Evolutionary conservation across 441 rosid genomes (phyloP), one percentile per base, ranked within the genome.

Genomic region (Populus hybrid): DNA sequence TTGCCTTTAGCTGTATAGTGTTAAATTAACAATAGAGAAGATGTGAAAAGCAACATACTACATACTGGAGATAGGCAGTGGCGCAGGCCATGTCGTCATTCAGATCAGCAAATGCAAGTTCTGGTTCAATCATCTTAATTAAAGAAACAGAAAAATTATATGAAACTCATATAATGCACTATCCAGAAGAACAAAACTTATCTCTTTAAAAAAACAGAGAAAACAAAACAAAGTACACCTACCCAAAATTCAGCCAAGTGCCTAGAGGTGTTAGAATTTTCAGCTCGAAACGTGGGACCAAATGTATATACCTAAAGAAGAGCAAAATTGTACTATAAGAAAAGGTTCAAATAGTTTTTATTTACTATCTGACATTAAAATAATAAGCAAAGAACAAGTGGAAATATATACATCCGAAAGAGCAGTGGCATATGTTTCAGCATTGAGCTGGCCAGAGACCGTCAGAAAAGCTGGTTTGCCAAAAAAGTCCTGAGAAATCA

Each of bases 231-330:
- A 28, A 79, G 36, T 85, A 46, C 77, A 61, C 87, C 84, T 75
- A 92, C 98, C 98, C 98, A 95, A 83, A 92, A 95, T 84, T 95
- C 99, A 76, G 99, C 99, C 32, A 95, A 86, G 84, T 95, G 99
- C 82, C 98, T 87, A 11, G 98, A 87, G 64, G 99, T 95, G 85
- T 94, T 90, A n/a, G 98, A 95, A 82, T 94, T 95, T 84, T 94
- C 99, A 71, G 98, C 98, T 69, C 99, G 90, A 86, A 95, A 95
- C 34, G 99, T 94, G 50, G 99, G 99, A 79, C 99, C 99, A 87
- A 95, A 95, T 46, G 98, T 92, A 83, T 95, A 95, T 28, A 95
- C 88, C 97, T 94, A 84, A 6, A 26, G 81, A 79, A 71, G 57
- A 64, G 67, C 36, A 79, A 77, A 73, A 24, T 42, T 21, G 21